A percentile compares a stretch with the other conserved stretches of the same genome.
These are phyloP conservation scores for Penicillium pancosmium DNA, from an alignment of 495 filamentous ascomycete species.

Conservation along the genomic window DNA sequence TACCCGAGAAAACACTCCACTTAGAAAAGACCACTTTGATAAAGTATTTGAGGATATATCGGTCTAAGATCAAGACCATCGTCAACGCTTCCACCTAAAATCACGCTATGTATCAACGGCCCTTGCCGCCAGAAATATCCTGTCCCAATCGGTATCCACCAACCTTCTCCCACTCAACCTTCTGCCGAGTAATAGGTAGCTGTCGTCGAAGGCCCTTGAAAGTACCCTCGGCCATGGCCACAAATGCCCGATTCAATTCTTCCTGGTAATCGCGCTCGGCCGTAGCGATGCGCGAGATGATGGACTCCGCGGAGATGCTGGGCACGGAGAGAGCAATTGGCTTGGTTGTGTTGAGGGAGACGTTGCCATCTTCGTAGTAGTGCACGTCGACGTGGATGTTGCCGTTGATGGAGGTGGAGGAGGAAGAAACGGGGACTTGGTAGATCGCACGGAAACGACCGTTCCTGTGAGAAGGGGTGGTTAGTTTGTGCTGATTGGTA, in stretches of 20 bases:
- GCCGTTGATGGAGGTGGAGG: slow-evolving; percentile 49
- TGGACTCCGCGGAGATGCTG: slow-evolving; percentile 63
- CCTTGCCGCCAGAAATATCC: slow-evolving; percentile 58
- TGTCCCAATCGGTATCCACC: slow-evolving; percentile 86
- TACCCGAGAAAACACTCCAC: no score
- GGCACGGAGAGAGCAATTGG: slow-evolving; percentile 61
- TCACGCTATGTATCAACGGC: slow-evolving; percentile 26
- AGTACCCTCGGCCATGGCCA: slow-evolving; percentile 82
- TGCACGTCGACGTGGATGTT: slow-evolving; percentile 71
- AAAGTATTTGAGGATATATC: not conserved
- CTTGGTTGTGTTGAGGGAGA: slow-evolving; percentile 85
- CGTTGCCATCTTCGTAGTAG: slow-evolving; percentile 99
- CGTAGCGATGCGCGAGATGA: slow-evolving; percentile 73
- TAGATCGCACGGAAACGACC: slow-evolving; percentile 94
- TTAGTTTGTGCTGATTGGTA: slow-evolving; percentile 7
- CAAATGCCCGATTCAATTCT: slow-evolving; percentile 89
- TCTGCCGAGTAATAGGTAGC: slow-evolving; percentile 94
- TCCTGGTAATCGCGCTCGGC: slow-evolving; percentile 94
- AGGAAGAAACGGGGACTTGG: slow-evolving; percentile 59
- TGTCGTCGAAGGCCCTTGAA: slow-evolving; percentile 94
- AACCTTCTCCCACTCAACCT: slow-evolving; percentile 99
- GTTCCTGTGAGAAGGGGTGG: slow-evolving; percentile 61
- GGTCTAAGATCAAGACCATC: not conserved
- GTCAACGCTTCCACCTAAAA: not conserved
- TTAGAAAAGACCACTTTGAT: not conserved